A percentile compares a stretch with the other conserved stretches of the same genome.
These are phyloP conservation scores for Blepharisma stoltei DNA, from an alignment of 73 alveolate genomes.

Conservation along the genomic window DNA sequence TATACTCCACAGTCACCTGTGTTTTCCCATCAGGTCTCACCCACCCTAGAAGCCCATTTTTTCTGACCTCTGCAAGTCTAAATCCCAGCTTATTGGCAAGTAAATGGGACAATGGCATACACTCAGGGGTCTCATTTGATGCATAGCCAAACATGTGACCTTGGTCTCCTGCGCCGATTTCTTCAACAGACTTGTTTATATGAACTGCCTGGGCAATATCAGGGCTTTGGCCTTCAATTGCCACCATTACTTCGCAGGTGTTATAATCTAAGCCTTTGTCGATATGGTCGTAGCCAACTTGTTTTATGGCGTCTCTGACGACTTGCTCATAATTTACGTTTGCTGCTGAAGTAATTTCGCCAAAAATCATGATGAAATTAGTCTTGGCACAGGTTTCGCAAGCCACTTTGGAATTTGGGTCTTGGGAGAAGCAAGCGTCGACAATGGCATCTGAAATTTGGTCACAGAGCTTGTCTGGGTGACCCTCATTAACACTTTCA, in stretches of 20 bases:
- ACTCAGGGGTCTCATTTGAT: conserved; percentile 90
- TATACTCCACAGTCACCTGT: conserved; percentile 95
- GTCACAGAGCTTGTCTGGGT: conserved; percentile 98
- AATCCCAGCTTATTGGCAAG: conserved; percentile 82
- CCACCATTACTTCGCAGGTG: conserved; percentile 79
- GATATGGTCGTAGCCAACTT: conserved; percentile 92
- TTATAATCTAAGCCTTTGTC: conserved; percentile 94
- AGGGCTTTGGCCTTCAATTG: conserved; percentile 82
- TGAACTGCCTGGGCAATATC: conserved; percentile 95
- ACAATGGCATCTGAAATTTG: conserved; percentile 92
- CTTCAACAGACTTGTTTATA: conserved; percentile 86
- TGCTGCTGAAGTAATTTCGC: conserved; percentile 91
- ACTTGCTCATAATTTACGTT: conserved; percentile 75
- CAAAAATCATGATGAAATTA: conserved; percentile 87
- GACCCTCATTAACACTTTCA: conserved; percentile 98
- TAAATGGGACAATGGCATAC: conserved; percentile 95
- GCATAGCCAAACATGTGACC: conserved; percentile 99
- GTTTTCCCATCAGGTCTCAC: conserved; percentile 99
- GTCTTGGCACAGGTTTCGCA: conserved; percentile 94
- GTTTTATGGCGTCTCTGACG: conserved; percentile 85
- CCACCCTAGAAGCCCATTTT: conserved; percentile 84
- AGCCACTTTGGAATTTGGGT: conserved; percentile 93
- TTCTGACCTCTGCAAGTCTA: conserved; percentile 88
- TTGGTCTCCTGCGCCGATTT: conserved; percentile 98
- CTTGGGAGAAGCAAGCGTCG: conserved; percentile 93